A percentile compares a stretch with the other conserved stretches of the same genome.
phyloP scores from a whole-genome alignment of 2,329 filamentous ascomycete genomes.

The Leptographium procerum region DNA sequence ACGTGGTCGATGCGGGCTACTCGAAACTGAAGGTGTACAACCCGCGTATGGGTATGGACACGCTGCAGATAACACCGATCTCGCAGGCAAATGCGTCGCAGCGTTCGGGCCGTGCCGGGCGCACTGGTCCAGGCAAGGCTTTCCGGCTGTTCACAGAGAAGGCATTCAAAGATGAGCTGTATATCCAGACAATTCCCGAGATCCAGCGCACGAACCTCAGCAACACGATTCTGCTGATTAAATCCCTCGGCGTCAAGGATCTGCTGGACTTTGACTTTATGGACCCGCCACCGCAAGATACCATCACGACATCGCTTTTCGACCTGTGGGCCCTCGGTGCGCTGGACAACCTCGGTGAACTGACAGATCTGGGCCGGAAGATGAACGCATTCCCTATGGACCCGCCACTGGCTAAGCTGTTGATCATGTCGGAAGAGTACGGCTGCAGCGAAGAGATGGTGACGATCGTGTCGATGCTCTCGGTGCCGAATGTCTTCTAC shows the following conservation, averaged over 20 bases:
- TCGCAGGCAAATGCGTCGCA: constrained; percentile 94
- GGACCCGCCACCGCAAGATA: constrained; percentile 96
- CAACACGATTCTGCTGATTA: constrained; percentile 88
- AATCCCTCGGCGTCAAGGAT: constrained; percentile 88
- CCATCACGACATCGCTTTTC: constrained; percentile 92
- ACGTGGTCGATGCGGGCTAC: constrained; percentile 91
- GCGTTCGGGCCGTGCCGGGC: constrained; percentile 81
- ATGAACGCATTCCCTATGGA: constrained; percentile 99
- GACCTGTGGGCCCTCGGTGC: constrained; percentile 95
- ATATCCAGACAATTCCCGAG: constrained; percentile 92
- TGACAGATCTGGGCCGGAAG: constrained; percentile 74
- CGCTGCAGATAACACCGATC: constrained; percentile 91
- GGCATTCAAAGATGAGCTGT: constrained; percentile 91
- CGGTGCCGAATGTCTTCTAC: constrained; percentile 93
- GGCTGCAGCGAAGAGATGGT: constrained; percentile 96
- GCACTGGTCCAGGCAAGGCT: constrained; percentile 90
- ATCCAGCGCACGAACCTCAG: constrained; percentile 94
- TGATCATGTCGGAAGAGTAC: constrained; percentile 85
- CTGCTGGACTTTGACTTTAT: constrained; percentile 97
- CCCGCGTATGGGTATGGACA: constrained; percentile 98
- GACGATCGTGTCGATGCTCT: constrained; percentile 96
- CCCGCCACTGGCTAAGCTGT: constrained; percentile 82
- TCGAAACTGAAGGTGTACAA: constrained; percentile 99
- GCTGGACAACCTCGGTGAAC: constrained; percentile 82
- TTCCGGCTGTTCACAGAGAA: constrained; percentile 91